phyloP scores from a whole-genome alignment of 1,284 basidiomycete species.

The Flammula alnicola region DNA sequence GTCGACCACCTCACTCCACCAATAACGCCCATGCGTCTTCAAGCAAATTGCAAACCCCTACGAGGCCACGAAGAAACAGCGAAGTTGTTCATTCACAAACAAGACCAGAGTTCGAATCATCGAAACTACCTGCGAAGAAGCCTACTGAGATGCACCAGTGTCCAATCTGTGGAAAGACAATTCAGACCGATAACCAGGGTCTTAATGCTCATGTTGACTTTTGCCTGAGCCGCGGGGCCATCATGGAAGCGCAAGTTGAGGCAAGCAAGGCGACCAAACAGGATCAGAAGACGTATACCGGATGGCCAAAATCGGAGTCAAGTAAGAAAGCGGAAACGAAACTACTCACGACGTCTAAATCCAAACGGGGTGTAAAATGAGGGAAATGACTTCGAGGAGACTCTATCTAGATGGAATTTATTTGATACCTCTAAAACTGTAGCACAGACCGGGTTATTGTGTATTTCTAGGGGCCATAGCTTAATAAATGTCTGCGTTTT shows the following conservation, averaged over 20 bases:
- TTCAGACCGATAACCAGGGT: slow-evolving; percentile 66
- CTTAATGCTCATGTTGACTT: slow-evolving; percentile 80
- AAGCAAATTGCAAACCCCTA: slow-evolving; percentile 11
- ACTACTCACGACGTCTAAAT: slow-evolving; percentile 10
- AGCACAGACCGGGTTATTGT: no score
- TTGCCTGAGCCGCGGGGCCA: slow-evolving; percentile 73
- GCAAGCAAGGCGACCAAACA: slow-evolving; percentile 25
- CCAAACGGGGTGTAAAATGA: slow-evolving; percentile 16
- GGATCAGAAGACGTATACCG: slow-evolving; percentile 20
- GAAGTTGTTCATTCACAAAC: slow-evolving; percentile 11
- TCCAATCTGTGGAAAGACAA: slow-evolving; percentile 63
- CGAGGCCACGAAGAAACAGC: no score
- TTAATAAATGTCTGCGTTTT: slow-evolving; percentile 11
- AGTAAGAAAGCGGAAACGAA: slow-evolving; percentile 12
- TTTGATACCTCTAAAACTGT: no score
- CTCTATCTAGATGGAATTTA: not conserved
- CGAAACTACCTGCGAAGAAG: not conserved
- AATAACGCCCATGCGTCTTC: slow-evolving; percentile 20
- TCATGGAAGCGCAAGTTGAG: slow-evolving; percentile 64
- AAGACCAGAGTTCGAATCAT: not conserved
- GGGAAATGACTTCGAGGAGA: slow-evolving; percentile 8
- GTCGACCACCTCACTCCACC: slow-evolving; percentile 21
- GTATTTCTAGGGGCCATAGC: slow-evolving; percentile 12
- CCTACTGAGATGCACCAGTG: slow-evolving; percentile 47
- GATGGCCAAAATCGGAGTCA: slow-evolving; percentile 29